phyloP scores from a whole-genome alignment of 441 rosid species.

The Populus hybrid region DNA sequence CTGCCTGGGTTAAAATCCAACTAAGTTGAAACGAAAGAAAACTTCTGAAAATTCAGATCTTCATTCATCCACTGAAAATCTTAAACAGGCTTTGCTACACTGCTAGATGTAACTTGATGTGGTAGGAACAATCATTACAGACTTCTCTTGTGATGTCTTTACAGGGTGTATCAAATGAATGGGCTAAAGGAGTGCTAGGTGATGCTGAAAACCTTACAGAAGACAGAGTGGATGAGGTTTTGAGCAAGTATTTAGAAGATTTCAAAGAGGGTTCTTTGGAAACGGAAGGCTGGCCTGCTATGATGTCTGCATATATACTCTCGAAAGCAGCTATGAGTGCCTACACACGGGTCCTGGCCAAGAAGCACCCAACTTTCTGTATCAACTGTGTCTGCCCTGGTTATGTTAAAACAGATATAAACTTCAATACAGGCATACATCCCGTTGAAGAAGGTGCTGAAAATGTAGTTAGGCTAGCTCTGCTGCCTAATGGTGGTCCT shows the following conservation, averaged over 20 bases:
- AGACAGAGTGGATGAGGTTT: not conserved
- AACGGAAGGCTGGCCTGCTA: not conserved
- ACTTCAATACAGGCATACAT: not conserved
- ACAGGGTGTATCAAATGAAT: not conserved
- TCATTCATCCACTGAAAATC: not conserved
- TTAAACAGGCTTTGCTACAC: not conserved
- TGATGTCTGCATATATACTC: not conserved
- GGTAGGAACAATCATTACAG: not conserved
- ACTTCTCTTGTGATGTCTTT: not conserved
- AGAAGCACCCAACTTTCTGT: not conserved
- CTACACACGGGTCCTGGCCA: not conserved
- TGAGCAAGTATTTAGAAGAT: not conserved
- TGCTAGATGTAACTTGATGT: not conserved
- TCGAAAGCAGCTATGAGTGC: slow-evolving; percentile 2
- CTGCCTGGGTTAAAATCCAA: not conserved
- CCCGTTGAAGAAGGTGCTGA: not conserved
- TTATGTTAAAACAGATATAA: not conserved
- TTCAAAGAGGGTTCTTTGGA: slow-evolving; percentile 2
- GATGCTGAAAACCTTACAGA: slow-evolving; percentile 3
- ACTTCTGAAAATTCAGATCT: not conserved
- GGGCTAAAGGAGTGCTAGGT: not conserved
- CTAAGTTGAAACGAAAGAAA: not conserved
- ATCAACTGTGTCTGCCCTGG: not conserved
- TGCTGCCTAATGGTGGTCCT: not conserved
- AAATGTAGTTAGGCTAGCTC: not conserved